Conservation (phyloP, 1,284 basidiomycete genomes). For the Malassezia vespertilionis region DNA sequence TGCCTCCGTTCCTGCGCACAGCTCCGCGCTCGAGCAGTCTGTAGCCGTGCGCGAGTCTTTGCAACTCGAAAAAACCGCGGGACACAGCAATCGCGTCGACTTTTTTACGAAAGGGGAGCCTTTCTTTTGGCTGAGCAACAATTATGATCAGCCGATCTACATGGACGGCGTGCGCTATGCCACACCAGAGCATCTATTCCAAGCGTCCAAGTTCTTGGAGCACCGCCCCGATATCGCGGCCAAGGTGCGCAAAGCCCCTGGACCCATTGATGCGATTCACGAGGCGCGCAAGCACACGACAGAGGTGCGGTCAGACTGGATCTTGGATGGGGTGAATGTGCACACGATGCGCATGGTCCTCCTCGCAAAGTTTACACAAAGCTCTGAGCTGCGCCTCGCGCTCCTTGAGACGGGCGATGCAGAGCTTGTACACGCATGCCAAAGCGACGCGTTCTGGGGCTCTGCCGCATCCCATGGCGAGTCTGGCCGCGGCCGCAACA, state of each 20-base stretch:
- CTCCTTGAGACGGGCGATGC: constrained; percentile 27
- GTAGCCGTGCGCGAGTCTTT: no score
- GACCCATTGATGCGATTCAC: constrained; percentile 24
- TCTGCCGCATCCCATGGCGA: constrained; percentile 1
- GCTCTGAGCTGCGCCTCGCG: constrained; percentile 14
- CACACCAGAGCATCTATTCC: constrained; percentile 35
- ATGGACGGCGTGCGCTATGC: constrained; percentile 24
- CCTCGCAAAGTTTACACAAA: constrained; percentile 30
- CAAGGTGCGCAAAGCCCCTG: constrained; percentile 28
- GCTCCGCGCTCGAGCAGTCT: no score
- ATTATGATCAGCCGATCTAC: constrained; percentile 19
- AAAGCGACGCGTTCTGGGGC: constrained; percentile 39
- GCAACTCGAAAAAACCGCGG: no score
- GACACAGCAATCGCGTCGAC: no score
- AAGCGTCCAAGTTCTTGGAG: constrained; percentile 28
- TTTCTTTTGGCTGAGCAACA: constrained; percentile 33
- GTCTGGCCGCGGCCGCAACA: constrained; percentile 23
- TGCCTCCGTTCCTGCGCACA: no score
- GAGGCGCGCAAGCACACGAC: constrained; percentile 21
- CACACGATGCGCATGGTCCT: constrained; percentile 27
- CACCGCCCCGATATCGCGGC: constrained; percentile 23
- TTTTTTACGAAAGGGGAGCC: constrained; percentile 22
- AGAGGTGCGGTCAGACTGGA: constrained; percentile 28
- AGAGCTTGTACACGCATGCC: constrained; percentile 24
- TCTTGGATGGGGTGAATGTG: constrained; percentile 27